Conservation (phyloP, 495 filamentous ascomycete species). For the Xylaria telfairii region DNA sequence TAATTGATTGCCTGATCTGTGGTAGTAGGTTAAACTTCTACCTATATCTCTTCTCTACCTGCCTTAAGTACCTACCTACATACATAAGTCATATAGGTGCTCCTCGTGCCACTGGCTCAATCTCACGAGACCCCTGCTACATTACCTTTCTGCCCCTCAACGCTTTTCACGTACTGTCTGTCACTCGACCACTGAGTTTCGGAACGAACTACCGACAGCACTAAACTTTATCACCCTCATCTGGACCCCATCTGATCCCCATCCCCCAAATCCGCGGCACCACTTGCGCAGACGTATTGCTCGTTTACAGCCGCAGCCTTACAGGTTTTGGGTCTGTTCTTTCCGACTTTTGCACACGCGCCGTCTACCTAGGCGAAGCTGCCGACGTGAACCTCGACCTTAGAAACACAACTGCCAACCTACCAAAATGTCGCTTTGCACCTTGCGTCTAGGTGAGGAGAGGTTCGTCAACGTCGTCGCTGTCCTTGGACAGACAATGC, state of each 20-base stretch:
- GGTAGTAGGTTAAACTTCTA: no score
- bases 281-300: neutral
- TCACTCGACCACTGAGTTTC: neutral
- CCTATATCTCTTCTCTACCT: no score
- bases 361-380: neutral
- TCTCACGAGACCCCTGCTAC: neutral
- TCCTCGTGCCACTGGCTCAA: neutral
- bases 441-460: constrained; percentile 89
- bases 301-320: constrained; percentile 16
- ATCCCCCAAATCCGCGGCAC: neutral
- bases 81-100: neutral
- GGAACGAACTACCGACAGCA: neutral
- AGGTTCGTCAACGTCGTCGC: constrained; percentile 60
- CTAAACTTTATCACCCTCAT: neutral
- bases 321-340: neutral
- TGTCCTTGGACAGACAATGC: neutral
- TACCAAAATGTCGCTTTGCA: constrained; percentile 78
- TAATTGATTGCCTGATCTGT: no score
- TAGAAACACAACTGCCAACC: neutral
- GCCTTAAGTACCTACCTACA: no score
- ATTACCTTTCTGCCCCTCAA: neutral
- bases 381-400: neutral
- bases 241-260: neutral
- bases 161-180: neutral
- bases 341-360: neutral